Percentiles rank a stretch among this genome's conserved stretches.
Conservation (phyloP, 2,329 filamentous ascomycete species). For the Aspergillus fumigatiaffinis region DNA sequence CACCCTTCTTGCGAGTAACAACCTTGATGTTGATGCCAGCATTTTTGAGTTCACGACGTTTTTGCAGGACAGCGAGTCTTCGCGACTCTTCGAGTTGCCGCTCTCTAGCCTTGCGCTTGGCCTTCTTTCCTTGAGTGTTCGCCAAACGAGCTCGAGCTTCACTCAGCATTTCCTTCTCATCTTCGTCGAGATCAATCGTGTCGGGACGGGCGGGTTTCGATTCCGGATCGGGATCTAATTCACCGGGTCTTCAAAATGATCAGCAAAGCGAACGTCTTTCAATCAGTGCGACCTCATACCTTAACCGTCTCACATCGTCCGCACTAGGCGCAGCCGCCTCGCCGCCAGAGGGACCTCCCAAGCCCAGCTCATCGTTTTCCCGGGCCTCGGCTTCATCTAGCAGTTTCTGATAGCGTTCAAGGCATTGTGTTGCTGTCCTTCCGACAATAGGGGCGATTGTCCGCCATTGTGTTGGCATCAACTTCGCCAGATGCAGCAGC, state of each 20-base stretch:
- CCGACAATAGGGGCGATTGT: conserved; percentile 97
- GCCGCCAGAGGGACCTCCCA: conserved; percentile 74
- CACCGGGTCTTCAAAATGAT: conserved; percentile 61
- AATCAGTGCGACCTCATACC: conserved; percentile 35
- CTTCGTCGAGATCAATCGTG: conserved; percentile 96
- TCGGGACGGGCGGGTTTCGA: conserved; percentile 93
- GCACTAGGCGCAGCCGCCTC: conserved; percentile 85
- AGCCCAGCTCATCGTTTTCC: conserved; percentile 73
- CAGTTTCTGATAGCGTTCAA: conserved; percentile 94
- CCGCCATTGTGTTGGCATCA: conserved; percentile 99
- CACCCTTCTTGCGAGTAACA: conserved; percentile 81
- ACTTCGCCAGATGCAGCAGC: conserved; percentile 88
- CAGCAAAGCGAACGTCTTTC: conserved; percentile 6
- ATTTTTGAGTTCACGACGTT: conserved; percentile 92
- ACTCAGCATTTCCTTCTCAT: conserved; percentile 99
- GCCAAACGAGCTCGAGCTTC: conserved; percentile 93
- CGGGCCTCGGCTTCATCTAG: conserved; percentile 91
- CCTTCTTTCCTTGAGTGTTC: conserved; percentile 98
- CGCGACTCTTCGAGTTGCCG: conserved; percentile 92
- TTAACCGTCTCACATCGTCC: conserved; percentile 82
- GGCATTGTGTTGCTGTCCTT: conserved; percentile 91
- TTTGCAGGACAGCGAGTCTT: conserved; percentile 84
- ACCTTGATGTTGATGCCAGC: conserved; percentile 98
- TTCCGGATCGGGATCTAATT: conserved; percentile 95
- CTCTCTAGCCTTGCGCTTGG: conserved; percentile 94